Conservation (phyloP, 148 eudicot genomes). For the Drosera capensis region DNA sequence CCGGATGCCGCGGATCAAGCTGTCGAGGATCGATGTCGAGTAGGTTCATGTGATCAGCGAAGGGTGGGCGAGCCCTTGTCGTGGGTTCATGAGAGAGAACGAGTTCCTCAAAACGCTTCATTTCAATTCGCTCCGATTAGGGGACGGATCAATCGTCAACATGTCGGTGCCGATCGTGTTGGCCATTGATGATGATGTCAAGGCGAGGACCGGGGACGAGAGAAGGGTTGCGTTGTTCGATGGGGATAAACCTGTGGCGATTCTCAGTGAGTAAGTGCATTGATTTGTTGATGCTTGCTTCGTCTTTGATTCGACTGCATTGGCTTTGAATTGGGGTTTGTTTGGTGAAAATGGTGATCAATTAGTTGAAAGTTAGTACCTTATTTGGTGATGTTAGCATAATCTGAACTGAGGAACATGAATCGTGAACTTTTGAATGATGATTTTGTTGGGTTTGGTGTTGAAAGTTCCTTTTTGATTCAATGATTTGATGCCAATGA, state of each 20-base stretch:
- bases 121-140: conserved; percentile 74
- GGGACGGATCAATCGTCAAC: conserved; percentile 48
- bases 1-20: conserved; percentile 41
- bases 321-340: neutral
- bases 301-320: neutral
- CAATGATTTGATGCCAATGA: too few species aligned
- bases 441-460: too few species aligned
- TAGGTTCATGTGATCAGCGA: conserved; percentile 94
- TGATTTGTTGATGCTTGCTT: neutral
- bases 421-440: too few species aligned
- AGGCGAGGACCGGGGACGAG: conserved; percentile 32
- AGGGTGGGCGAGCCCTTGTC: conserved; percentile 91
- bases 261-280: conserved; percentile 53
- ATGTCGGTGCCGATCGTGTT: conserved; percentile 97
- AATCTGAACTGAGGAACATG: too few species aligned
- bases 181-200: conserved; percentile 46
- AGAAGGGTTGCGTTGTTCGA: conserved; percentile 47
- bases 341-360: neutral
- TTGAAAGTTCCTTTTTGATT: too few species aligned
- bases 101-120: conserved; percentile 99
- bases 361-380: too few species aligned
- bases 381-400: too few species aligned
- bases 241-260: conserved; percentile 35
- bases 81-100: conserved; percentile 78
- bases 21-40: conserved; percentile 43